phyloP scores from a whole-genome alignment of 371 early-diverging fungal species.

The Capillidium heterosporum region DNA sequence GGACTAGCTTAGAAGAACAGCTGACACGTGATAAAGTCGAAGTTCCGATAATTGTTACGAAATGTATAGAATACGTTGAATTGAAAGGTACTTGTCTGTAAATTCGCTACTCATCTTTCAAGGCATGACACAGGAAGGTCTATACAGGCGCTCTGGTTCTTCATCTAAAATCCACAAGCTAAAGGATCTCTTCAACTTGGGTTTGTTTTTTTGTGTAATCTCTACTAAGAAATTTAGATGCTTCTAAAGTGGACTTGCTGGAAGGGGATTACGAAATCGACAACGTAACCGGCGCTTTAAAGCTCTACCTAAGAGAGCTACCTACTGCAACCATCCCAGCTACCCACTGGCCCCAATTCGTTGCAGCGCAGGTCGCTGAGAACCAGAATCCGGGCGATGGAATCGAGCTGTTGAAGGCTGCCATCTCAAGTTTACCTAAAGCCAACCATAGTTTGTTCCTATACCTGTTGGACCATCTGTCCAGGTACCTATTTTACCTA shows the following conservation, averaged over 20 bases:
- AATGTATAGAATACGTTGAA: conserved; percentile 64
- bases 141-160: conserved; percentile 72
- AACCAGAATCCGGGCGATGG: not conserved
- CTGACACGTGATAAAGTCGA: conserved; percentile 41
- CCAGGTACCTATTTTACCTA: conserved; percentile 31
- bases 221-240: conserved; percentile 18
- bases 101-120: not conserved
- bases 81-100: conserved; percentile 13
- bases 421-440: conserved; percentile 16
- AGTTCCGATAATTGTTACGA: conserved; percentile 48
- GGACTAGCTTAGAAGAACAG: conserved; percentile 31
- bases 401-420: not conserved
- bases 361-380: conserved; percentile 26
- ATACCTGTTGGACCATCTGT: not conserved
- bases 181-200: conserved; percentile 43
- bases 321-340: conserved; percentile 68
- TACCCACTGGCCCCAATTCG: conserved; percentile 32
- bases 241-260: conserved; percentile 37
- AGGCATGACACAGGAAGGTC: conserved; percentile 43
- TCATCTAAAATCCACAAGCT: conserved; percentile 43
- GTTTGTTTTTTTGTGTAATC: conserved; percentile 11
- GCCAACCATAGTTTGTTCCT: not conserved
- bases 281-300: conserved; percentile 63
- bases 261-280: conserved; percentile 51
- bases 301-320: conserved; percentile 78